Evolutionary conservation across 495 filamentous ascomycete genomes (phyloP).

Genomic region (Neurospora hispaniola): DNA sequence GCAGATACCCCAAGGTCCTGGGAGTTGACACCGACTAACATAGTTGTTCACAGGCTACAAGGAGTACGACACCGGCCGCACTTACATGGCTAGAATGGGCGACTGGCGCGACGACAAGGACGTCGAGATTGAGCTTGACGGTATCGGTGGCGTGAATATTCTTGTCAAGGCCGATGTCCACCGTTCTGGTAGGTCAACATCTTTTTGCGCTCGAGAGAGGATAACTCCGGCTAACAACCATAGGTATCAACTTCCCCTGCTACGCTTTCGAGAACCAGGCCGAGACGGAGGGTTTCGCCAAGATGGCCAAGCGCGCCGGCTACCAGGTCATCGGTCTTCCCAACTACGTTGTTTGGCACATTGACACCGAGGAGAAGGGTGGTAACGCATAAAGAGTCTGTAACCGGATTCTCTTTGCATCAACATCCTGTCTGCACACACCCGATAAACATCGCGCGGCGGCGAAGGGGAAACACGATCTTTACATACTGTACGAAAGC

Average conservation of each 20-base stretch:
- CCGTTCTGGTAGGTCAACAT: slow-evolving; percentile 57
- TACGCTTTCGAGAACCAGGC: slow-evolving; percentile 99
- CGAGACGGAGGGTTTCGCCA: slow-evolving; percentile 96
- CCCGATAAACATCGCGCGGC: background rate
- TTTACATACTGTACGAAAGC: slow-evolving; percentile 26
- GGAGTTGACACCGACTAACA: background rate
- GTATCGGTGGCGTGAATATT: slow-evolving; percentile 95
- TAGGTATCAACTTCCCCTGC: slow-evolving; percentile 93
- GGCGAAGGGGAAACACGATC: slow-evolving; percentile 21
- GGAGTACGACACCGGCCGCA: slow-evolving; percentile 81
- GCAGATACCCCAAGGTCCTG: slow-evolving; percentile 1
- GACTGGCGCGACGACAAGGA: slow-evolving; percentile 88
- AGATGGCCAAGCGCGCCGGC: slow-evolving; percentile 95
- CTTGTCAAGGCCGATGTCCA: slow-evolving; percentile 97
- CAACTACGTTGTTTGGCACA: slow-evolving; percentile 98
- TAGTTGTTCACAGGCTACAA: slow-evolving; percentile 57
- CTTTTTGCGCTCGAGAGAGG: background rate
- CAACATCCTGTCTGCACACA: background rate
- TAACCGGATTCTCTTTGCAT: background rate
- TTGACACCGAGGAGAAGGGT: slow-evolving; percentile 95
- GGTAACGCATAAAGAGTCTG: slow-evolving; percentile 50
- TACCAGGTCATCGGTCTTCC: slow-evolving; percentile 87
- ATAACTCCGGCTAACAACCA: background rate
- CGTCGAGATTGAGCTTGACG: slow-evolving; percentile 82
- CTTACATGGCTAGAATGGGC: slow-evolving; percentile 77